phyloP scores from a whole-genome alignment of 352 stramenopile species.

The Pythium rishiriense region DNA sequence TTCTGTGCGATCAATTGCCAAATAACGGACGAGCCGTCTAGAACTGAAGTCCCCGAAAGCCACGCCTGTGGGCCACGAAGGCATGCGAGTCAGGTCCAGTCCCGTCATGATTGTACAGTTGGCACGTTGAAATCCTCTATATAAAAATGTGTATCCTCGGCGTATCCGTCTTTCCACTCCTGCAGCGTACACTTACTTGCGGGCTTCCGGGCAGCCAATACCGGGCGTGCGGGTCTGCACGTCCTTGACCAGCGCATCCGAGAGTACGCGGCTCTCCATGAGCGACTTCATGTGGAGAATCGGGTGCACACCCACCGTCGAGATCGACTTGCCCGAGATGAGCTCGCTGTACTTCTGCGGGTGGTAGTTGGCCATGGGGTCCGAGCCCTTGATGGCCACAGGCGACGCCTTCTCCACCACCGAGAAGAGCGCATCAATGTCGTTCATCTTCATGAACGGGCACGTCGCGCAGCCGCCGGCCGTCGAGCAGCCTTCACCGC shows the following conservation, averaged over 20 bases:
- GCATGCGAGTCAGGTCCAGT: too few relatives aligned
- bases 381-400: slow-evolving; percentile 30
- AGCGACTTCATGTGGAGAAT: slow-evolving; percentile 97
- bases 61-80: too few relatives aligned
- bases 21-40: slow-evolving; percentile 16
- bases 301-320: slow-evolving; percentile 92
- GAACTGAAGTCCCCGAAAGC: background rate
- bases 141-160: slow-evolving; percentile 20
- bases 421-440: slow-evolving; percentile 95
- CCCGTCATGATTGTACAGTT: too few relatives aligned
- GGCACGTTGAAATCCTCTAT: slow-evolving; percentile 14
- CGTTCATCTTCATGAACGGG: slow-evolving; percentile 99
- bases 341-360: slow-evolving; percentile 91
- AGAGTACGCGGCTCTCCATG: slow-evolving; percentile 91
- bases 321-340: slow-evolving; percentile 90
- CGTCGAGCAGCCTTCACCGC: slow-evolving; percentile 96
- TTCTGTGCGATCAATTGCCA: background rate
- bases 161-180: background rate
- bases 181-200: slow-evolving; percentile 17
- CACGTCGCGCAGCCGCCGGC: slow-evolving; percentile 96
- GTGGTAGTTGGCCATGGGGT: slow-evolving; percentile 88
- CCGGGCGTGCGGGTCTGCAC: slow-evolving; percentile 68
- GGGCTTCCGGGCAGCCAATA: slow-evolving; percentile 52
- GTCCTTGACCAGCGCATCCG: slow-evolving; percentile 82
- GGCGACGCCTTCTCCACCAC: slow-evolving; percentile 73